Base-by-base conservation (phyloP, 139 green algal species). In the Chlorella sp. region DNA sequence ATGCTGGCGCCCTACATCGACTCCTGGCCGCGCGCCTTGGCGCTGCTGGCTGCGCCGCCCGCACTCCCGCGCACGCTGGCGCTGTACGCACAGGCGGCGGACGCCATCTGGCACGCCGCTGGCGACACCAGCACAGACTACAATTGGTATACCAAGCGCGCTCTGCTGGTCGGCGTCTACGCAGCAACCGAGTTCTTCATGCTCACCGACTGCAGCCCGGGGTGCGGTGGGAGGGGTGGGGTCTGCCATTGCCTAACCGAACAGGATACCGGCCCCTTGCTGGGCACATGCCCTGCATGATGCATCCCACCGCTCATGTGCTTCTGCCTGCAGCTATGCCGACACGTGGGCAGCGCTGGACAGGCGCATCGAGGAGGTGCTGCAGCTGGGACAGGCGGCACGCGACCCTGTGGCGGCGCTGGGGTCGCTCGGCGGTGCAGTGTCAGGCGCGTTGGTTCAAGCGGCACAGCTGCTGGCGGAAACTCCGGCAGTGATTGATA, bases 161-260 rank as follows among this genome's bases (percentile, higher is more conserved):
- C 79, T 0, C 45, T 87, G 42, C 67, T 95, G 42, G 80, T 82
- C 0, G 80, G 77, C 0, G 77, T 91, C 2, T 95, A 93, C 65
- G 77, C 74, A 12, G 80, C 77, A 29, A 89, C 86, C 46, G 89
- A 93, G 80, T 79, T 95, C 9, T 94, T 89, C 80, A 94, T 94
- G 88, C 78, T 96, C 5, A 94, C 87, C 36, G 91, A 96, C 81
- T 89, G 82, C 60, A 93, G 87, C 0, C 73, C 73, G 11, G 58
- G 19, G 58, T 29, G 7, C n/a, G 58, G 31, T 2, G 17, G 27
- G 2, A 23, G 27, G 29, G 7, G 27, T 29, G 15, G 56, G 5
- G 19, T n/a, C 56, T 63, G 8, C 60, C n/a, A n/a, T 9, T 67
- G 60, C 36, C 17, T 46, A n/a, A 33, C 56, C 1, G 1, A n/a